Percentiles rank a stretch among this genome's conserved stretches.
phyloP scores from a whole-genome alignment of 192 early-diverging fungal species.

The Backusella luteola region DNA sequence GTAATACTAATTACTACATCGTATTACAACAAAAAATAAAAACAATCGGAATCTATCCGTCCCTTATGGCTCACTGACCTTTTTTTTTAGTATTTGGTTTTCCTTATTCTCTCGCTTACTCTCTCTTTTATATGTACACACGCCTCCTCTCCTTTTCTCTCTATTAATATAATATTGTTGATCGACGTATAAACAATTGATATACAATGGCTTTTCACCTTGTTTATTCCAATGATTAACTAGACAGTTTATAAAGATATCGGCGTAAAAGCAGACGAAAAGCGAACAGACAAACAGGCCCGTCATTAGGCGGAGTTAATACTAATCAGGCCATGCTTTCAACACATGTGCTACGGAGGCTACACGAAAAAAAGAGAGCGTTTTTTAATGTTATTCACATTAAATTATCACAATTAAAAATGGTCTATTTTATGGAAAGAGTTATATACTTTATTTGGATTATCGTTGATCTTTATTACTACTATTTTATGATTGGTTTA shows the following conservation, averaged over 20 bases:
- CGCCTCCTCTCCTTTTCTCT: background rate
- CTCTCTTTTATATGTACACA: background rate
- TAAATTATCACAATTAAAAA: background rate
- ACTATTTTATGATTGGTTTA: background rate
- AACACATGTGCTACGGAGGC: slow-evolving; percentile 6
- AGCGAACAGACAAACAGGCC: background rate
- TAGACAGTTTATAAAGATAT: background rate
- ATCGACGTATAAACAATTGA: background rate
- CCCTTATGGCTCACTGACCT: background rate
- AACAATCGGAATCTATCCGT: slow-evolving; percentile 1
- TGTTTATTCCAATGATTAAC: background rate
- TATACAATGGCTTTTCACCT: background rate
- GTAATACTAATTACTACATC: background rate
- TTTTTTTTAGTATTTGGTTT: background rate
- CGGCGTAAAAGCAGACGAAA: background rate
- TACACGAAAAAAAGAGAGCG: background rate
- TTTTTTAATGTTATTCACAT: background rate
- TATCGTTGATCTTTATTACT: background rate
- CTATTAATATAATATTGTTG: background rate
- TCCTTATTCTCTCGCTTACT: background rate
- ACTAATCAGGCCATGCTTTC: slow-evolving; percentile 4
- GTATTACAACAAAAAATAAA: background rate
- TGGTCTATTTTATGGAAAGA: background rate
- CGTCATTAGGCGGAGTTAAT: slow-evolving; percentile 1
- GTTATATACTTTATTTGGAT: background rate